These are phyloP conservation scores for Vaccinium vitisidaea DNA, from an alignment of 148 eudicot genomes.

Conservation along the genomic window DNA sequence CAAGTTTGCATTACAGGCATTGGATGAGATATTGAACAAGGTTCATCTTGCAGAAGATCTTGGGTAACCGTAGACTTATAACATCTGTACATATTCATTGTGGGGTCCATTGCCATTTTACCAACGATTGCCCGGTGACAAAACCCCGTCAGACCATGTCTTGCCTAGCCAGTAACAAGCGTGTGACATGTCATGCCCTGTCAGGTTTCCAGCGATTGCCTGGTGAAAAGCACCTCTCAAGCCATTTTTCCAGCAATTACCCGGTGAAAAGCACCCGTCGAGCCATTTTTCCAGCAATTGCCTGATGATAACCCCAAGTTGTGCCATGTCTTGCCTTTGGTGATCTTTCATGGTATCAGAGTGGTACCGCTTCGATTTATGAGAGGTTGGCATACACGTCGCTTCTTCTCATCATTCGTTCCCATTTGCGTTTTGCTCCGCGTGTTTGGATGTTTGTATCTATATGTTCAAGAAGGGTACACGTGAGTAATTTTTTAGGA, in stretches of 20 bases:
- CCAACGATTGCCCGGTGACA: too few relatives aligned
- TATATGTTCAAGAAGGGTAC: neutral
- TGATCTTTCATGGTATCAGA: neutral
- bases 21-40: constrained; percentile 29
- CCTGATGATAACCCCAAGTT: too few relatives aligned
- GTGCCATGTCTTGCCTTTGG: too few relatives aligned
- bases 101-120: neutral
- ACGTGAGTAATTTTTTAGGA: neutral
- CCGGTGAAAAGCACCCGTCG: too few relatives aligned
- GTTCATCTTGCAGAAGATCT: constrained; percentile 25
- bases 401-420: neutral
- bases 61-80: neutral
- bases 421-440: neutral
- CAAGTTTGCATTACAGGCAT: constrained; percentile 26
- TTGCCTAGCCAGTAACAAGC: too few relatives aligned
- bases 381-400: neutral
- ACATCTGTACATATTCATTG: neutral
- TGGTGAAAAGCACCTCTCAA: too few relatives aligned
- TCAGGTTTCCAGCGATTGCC: too few relatives aligned
- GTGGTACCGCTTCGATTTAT: neutral
- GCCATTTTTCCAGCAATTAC: too few relatives aligned
- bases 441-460: neutral
- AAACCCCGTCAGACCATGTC: too few relatives aligned
- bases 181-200: too few relatives aligned
- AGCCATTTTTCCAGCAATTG: too few relatives aligned